Conservation (phyloP, 2,329 filamentous ascomycete species). For the Chaetomium strumarium region DNA sequence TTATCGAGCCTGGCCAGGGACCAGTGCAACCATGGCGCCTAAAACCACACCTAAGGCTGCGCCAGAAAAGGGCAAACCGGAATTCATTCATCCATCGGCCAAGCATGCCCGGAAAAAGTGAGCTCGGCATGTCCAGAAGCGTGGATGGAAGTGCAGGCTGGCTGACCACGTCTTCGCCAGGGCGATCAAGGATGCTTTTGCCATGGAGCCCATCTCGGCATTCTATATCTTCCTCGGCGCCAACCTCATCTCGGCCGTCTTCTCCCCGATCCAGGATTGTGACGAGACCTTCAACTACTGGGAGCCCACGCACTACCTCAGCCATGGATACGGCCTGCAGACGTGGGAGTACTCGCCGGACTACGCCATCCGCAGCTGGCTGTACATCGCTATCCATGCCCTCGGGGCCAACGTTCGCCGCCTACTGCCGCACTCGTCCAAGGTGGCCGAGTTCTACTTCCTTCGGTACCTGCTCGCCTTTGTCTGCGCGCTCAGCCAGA, state of each 20-base stretch:
- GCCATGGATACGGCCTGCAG: constrained; percentile 86
- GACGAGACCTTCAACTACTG: constrained; percentile 99
- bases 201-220: constrained; percentile 64
- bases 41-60: constrained; percentile 24
- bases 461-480: constrained; percentile 71
- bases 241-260: constrained; percentile 70
- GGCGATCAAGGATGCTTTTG: constrained; percentile 47
- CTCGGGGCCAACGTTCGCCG: constrained; percentile 60
- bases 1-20: neutral
- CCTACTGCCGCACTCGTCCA: constrained; percentile 55
- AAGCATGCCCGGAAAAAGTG: constrained; percentile 48
- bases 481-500: constrained; percentile 74
- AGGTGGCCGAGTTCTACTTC: constrained; percentile 79
- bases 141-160: neutral
- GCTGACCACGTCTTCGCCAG: constrained; percentile 27
- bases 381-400: constrained; percentile 79
- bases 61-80: constrained; percentile 22
- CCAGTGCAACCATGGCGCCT: constrained; percentile 17
- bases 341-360: constrained; percentile 98
- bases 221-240: constrained; percentile 76
- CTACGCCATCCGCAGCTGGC: constrained; percentile 92
- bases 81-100: constrained; percentile 45
- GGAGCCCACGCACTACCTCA: constrained; percentile 93
- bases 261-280: constrained; percentile 92
- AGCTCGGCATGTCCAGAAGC: neutral